Evolutionary conservation across 2,329 filamentous ascomycete species (phyloP).

Genomic region (Xylariaceae sp.): DNA sequence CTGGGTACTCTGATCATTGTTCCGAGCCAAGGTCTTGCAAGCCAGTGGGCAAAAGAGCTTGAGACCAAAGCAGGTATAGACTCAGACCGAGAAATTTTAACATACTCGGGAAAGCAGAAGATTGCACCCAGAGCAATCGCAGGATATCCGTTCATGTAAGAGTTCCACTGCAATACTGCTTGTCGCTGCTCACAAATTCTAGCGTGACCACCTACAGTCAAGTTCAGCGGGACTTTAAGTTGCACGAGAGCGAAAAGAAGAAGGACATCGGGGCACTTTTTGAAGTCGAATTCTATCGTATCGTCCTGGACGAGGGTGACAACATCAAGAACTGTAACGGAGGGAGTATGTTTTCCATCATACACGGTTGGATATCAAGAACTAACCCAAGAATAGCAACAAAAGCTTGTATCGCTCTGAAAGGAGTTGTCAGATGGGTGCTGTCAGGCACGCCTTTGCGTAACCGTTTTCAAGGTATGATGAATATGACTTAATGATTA

Average conservation of each 20-base stretch:
- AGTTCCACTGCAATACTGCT: too few relatives aligned
- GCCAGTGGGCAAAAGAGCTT: conserved; percentile 9
- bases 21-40: conserved; percentile 4
- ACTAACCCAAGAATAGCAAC: conserved; percentile 10
- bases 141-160: too few relatives aligned
- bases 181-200: neutral
- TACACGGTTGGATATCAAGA: neutral
- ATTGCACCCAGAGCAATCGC: neutral
- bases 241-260: neutral
- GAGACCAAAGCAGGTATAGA: too few relatives aligned
- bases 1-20: conserved; percentile 7
- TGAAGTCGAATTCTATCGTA: conserved; percentile 11
- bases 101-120: neutral
- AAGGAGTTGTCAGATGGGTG: conserved; percentile 9
- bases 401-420: conserved; percentile 11
- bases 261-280: conserved; percentile 3
- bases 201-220: conserved; percentile 13
- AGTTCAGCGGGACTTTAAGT: conserved; percentile 4
- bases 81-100: conserved; percentile 1
- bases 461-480: conserved; percentile 8
- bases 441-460: conserved; percentile 15
- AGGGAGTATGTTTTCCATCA: conserved; percentile 5
- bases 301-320: conserved; percentile 17
- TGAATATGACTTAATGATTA: neutral
- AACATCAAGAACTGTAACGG: conserved; percentile 11